A percentile compares a stretch with the other conserved stretches of the same genome.
Conservation (phyloP, 2,329 filamentous ascomycete species). For the Arthrinium puccinioides region DNA sequence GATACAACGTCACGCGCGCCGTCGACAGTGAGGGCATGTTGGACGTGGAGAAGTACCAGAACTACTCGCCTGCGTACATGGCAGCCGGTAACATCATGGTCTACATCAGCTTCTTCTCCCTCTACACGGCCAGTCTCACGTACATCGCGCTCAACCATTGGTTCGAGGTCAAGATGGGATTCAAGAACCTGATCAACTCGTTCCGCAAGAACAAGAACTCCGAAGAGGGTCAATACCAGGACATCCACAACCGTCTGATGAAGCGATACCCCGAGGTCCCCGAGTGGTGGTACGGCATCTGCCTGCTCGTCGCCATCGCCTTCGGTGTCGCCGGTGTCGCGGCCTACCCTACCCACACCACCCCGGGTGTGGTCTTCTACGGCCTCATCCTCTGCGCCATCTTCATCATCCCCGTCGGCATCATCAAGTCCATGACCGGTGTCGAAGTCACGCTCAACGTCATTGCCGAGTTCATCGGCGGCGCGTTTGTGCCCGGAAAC, state of each 20-base stretch:
- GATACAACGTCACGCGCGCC: conserved; percentile 45
- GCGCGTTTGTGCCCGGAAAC: conserved; percentile 42
- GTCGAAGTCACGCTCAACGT: conserved; percentile 45
- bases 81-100: conserved; percentile 36
- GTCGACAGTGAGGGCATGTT: conserved; percentile 40
- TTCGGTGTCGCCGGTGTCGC: conserved; percentile 39
- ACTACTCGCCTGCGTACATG: conserved; percentile 49
- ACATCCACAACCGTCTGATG: conserved; percentile 46
- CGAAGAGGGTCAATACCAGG: conserved; percentile 27
- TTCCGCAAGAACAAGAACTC: conserved; percentile 32
- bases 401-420: conserved; percentile 44
- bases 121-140: conserved; percentile 36
- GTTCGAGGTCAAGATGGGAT: conserved; percentile 36
- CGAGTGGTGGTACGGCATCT: conserved; percentile 44
- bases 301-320: conserved; percentile 34
- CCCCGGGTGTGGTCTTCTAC: conserved; percentile 43
- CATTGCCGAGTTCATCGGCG: conserved; percentile 45
- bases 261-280: conserved; percentile 43
- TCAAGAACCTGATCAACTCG: conserved; percentile 38
- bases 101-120: conserved; percentile 46
- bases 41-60: conserved; percentile 41
- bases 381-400: conserved; percentile 40
- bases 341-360: conserved; percentile 42
- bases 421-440: conserved; percentile 46
- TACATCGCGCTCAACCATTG: conserved; percentile 31